These are phyloP conservation scores for Ostreobium quekettii DNA, from an alignment of 139 green algal genomes.

Conservation along the genomic window DNA sequence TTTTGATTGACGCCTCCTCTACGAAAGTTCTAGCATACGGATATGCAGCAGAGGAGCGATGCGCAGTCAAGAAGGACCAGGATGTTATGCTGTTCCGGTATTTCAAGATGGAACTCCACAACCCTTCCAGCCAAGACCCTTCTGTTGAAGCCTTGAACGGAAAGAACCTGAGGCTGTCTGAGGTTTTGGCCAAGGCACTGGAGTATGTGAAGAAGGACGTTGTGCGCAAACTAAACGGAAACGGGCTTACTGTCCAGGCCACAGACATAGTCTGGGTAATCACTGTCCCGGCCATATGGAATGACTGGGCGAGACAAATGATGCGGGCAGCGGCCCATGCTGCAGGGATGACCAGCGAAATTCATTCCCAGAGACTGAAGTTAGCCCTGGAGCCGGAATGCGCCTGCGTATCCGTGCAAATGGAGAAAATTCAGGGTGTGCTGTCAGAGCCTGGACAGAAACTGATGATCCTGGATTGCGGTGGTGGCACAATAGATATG, in stretches of 20 bases:
- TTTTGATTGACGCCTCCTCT: too few relatives aligned
- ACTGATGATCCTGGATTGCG: too few relatives aligned
- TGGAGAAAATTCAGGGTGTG: too few relatives aligned
- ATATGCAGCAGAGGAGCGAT: too few relatives aligned
- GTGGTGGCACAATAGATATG: too few relatives aligned
- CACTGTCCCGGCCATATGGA: background rate
- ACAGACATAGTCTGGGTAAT: background rate
- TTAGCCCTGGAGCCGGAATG: background rate
- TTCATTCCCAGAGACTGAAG: background rate
- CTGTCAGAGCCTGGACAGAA: too few relatives aligned
- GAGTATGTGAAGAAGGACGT: background rate
- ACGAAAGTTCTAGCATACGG: too few relatives aligned
- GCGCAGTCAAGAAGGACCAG: too few relatives aligned
- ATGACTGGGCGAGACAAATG: background rate
- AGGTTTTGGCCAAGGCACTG: background rate
- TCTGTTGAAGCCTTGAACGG: too few relatives aligned
- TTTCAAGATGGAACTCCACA: too few relatives aligned
- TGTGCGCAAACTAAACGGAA: background rate
- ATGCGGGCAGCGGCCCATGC: background rate
- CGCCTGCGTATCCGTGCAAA: background rate
- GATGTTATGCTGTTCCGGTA: too few relatives aligned
- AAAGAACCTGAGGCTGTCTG: background rate
- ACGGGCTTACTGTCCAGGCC: background rate
- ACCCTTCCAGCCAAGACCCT: too few relatives aligned
- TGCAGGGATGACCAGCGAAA: background rate